Evolutionary conservation across 1,284 basidiomycete species (phyloP).

Genomic region (Irpex sp.): DNA sequence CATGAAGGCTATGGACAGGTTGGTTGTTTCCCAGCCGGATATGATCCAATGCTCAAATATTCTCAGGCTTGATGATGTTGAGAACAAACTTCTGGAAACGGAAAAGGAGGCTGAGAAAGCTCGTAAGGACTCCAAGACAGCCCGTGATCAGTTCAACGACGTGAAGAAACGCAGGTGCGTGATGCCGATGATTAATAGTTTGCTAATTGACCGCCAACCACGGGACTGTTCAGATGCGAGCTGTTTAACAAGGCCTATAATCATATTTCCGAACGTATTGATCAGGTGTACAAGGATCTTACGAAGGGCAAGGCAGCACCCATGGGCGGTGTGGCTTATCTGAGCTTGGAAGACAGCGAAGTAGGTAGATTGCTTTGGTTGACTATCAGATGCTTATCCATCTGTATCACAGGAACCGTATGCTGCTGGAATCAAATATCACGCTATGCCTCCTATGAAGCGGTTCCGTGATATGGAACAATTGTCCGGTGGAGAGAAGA

Average conservation of each 20-base stretch:
- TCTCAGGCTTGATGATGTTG: slow-evolving; percentile 84
- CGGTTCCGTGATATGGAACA: slow-evolving; percentile 99
- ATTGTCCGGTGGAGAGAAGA: slow-evolving; percentile 97
- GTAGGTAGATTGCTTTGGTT: slow-evolving; percentile 34
- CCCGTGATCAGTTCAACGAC: slow-evolving; percentile 87
- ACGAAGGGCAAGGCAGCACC: slow-evolving; percentile 92
- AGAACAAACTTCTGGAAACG: slow-evolving; percentile 67
- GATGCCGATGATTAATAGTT: background rate
- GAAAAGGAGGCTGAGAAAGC: slow-evolving; percentile 76
- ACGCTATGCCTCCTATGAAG: slow-evolving; percentile 99
- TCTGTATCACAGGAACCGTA: slow-evolving; percentile 78
- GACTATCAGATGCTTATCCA: too few relatives aligned
- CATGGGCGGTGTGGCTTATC: slow-evolving; percentile 94
- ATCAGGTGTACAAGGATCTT: slow-evolving; percentile 95
- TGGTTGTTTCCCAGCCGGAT: slow-evolving; percentile 16
- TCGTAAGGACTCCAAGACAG: slow-evolving; percentile 79
- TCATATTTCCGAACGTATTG: slow-evolving; percentile 93
- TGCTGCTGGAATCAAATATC: slow-evolving; percentile 92
- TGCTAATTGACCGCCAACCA: background rate
- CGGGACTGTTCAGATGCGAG: slow-evolving; percentile 48
- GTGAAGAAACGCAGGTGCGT: slow-evolving; percentile 75
- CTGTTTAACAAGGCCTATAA: slow-evolving; percentile 95
- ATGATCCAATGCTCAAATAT: background rate
- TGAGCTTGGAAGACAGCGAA: slow-evolving; percentile 93
- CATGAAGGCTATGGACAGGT: slow-evolving; percentile 91